These are phyloP conservation scores for Vickermania spadyakhi DNA, from an alignment of 208 protist species.

Conservation along the genomic window DNA sequence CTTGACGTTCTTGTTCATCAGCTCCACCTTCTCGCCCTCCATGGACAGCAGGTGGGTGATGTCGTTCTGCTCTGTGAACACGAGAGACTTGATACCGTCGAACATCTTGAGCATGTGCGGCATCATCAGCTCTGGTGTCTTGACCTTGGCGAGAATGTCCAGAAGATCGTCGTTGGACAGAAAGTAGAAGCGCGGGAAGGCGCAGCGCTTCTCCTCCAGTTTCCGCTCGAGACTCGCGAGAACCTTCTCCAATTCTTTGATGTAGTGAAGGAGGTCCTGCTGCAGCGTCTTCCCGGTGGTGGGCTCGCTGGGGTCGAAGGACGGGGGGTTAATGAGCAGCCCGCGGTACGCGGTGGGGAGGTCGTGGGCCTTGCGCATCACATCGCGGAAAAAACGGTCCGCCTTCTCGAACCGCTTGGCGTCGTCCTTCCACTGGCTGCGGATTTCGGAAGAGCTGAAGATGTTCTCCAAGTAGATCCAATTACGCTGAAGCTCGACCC, in stretches of 20 bases:
- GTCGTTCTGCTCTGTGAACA: conserved; percentile 69
- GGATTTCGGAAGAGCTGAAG: conserved; percentile 93
- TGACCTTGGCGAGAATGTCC: conserved; percentile 97
- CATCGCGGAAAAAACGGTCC: conserved; percentile 91
- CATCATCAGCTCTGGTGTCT: conserved; percentile 95
- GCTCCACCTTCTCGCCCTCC: conserved; percentile 86
- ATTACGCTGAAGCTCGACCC: conserved; percentile 93
- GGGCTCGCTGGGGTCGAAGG: conserved; percentile 46
- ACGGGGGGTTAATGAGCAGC: conserved; percentile 80
- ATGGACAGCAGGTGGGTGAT: conserved; percentile 90
- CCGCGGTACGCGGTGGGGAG: conserved; percentile 83
- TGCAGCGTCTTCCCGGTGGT: conserved; percentile 57
- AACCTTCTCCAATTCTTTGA: conserved; percentile 92
- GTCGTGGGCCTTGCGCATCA: conserved; percentile 92
- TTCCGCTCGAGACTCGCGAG: conserved; percentile 92
- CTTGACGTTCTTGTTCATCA: conserved; percentile 92
- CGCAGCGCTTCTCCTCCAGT: conserved; percentile 94
- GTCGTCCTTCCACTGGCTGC: conserved; percentile 95
- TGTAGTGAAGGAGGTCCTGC: conserved; percentile 82
- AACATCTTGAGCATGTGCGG: conserved; percentile 98
- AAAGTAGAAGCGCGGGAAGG: conserved; percentile 97
- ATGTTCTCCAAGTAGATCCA: conserved; percentile 97
- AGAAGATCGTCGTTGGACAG: conserved; percentile 95
- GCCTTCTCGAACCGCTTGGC: conserved; percentile 92
- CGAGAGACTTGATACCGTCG: conserved; percentile 90